Percentiles rank a stretch among this genome's conserved stretches.
Evolutionary conservation across 2,329 filamentous ascomycete species (phyloP).

Genomic region (Myriosclerotinia duriaeana): DNA sequence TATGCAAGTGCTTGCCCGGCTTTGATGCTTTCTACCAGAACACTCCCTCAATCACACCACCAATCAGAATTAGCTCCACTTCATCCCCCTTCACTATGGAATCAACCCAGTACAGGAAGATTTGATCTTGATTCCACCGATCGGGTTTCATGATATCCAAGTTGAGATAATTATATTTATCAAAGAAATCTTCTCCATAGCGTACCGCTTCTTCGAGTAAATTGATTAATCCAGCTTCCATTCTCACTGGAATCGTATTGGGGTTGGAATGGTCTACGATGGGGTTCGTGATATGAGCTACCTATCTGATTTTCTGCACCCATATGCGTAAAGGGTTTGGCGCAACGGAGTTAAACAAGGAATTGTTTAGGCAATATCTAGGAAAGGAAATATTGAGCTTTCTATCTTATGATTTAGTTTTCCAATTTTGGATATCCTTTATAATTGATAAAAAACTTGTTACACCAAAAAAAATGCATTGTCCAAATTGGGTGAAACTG

Average conservation of each 20-base stretch:
- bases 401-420: not conserved
- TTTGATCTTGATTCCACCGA: constrained; percentile 37
- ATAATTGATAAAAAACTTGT: not conserved
- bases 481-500: not conserved
- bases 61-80: constrained; percentile 23
- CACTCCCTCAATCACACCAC: constrained; percentile 9
- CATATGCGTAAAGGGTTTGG: not conserved
- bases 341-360: not conserved
- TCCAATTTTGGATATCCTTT: not conserved
- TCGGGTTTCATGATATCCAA: constrained; percentile 46
- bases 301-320: not conserved
- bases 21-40: constrained; percentile 24
- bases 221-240: constrained; percentile 27
- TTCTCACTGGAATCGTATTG: not conserved
- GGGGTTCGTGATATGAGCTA: not conserved
- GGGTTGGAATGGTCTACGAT: not conserved
- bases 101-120: constrained; percentile 55
- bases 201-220: constrained; percentile 10
- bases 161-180: constrained; percentile 49
- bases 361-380: not conserved
- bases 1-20: constrained; percentile 7
- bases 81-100: constrained; percentile 48
- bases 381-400: not conserved
- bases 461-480: not conserved
- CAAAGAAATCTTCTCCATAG: constrained; percentile 19